Evolutionary conservation across 805 yeast species (phyloP), one percentile per base, ranked within the genome.

Genomic region (Priceomyces castillae): DNA sequence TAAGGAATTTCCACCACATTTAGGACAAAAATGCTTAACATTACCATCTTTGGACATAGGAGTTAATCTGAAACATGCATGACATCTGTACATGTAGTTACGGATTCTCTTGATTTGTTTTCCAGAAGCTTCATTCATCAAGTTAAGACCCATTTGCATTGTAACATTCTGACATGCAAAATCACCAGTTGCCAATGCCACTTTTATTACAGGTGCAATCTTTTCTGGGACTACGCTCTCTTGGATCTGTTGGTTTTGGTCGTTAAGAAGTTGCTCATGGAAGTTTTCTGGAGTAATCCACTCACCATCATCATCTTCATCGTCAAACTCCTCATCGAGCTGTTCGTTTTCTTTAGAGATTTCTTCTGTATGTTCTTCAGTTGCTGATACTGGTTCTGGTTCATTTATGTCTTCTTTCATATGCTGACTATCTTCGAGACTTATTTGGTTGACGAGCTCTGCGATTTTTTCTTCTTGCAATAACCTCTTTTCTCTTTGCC

Each of bases 141-240:
- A 72, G 51, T 87, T 85, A 45, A 94, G 64, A 4, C 97, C 97
- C 54, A 94, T 76, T 64, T 92, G 98, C 68, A 94, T 74, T 1
- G 96, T 79, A 12, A 90, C 96, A 64, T 94, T 94, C 65, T 94
- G 99, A 57, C 92, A 88, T 2, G 99, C 98, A 69, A 92, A 94
- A 78, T 94, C 99, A 20, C 96, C 96, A 0, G 97, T 86, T 0
- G 96, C 84, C 39, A 94, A 67, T 2, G 97, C 99, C 15, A 84
- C 94, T 49, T 82, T 78, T 45, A 84, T 75, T n/a, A 67, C 53
- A 9, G 66, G 56, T 4, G 51, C 58, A 2, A 54, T 45, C 3
- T 58, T 65, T 3, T 26, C 36, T 3, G 38, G 18, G 14, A 59
- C 56, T 11, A 66, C 55, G 16, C 65, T 41, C 34, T 67, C 76